Percentiles rank a stretch among this genome's conserved stretches.
These are phyloP conservation scores for Colletotrichum sp. DNA, from an alignment of 2,329 filamentous ascomycete species.

Conservation along the genomic window DNA sequence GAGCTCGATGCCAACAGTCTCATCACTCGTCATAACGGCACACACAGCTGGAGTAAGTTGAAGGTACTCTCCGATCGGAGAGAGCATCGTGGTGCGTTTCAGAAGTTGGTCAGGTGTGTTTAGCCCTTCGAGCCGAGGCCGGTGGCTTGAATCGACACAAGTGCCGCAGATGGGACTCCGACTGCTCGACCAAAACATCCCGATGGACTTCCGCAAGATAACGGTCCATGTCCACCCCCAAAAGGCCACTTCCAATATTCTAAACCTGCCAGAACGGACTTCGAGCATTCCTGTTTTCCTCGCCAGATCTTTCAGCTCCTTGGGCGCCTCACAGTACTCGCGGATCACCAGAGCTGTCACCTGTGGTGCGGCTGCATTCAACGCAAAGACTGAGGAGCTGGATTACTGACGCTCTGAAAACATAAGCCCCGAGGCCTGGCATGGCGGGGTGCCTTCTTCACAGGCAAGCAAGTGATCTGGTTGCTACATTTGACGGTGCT, in stretches of 20 bases:
- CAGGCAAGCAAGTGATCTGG: neutral
- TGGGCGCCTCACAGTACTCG: neutral
- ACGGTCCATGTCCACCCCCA: neutral
- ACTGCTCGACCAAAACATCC: accelerated
- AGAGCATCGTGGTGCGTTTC: accelerated
- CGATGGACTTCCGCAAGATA: accelerated
- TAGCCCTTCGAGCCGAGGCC: too few relatives aligned
- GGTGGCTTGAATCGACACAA: too few relatives aligned
- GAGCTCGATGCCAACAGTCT: too few relatives aligned
- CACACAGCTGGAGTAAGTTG: too few relatives aligned
- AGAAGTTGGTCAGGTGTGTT: too few relatives aligned
- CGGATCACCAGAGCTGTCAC: neutral
- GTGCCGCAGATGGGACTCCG: too few relatives aligned
- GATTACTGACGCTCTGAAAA: neutral
- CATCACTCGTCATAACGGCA: too few relatives aligned
- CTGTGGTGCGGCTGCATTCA: accelerated
- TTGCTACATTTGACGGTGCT: neutral
- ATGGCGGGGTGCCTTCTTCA: neutral
- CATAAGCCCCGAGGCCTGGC: accelerated
- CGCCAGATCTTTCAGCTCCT: neutral
- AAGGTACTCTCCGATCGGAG: accelerated
- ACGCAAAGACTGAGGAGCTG: accelerated
- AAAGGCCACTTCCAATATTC: neutral
- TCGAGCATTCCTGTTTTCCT: accelerated
- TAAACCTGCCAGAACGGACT: neutral